Conservation (phyloP, 2,329 filamentous ascomycete species). For the Remersonia thermophila region DNA sequence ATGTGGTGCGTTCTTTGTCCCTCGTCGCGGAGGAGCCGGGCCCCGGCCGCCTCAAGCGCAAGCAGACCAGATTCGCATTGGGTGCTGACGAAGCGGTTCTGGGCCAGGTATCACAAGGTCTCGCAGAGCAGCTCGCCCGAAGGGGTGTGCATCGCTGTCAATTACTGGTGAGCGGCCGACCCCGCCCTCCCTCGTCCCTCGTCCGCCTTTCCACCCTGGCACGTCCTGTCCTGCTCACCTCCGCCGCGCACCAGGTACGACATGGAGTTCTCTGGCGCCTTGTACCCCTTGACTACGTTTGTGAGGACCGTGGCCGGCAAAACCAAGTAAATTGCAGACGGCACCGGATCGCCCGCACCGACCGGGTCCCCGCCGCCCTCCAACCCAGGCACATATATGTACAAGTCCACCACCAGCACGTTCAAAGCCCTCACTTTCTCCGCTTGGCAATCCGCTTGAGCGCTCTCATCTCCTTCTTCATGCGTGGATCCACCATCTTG, state of each 20-base stretch:
- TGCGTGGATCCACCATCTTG: conserved; percentile 86
- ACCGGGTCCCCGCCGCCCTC: no score
- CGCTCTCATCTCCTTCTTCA: conserved; percentile 93
- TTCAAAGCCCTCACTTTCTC: conserved; percentile 35
- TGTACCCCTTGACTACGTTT: conserved; percentile 51
- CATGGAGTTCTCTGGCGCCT: conserved; percentile 59
- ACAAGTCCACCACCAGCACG: no score
- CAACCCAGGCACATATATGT: background rate
- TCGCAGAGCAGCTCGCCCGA: conserved; percentile 56
- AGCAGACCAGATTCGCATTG: background rate
- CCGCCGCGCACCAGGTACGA: conserved; percentile 51
- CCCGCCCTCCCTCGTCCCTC: no score
- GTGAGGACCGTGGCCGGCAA: conserved; percentile 27
- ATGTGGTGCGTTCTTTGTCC: conserved; percentile 48
- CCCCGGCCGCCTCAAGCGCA: no score
- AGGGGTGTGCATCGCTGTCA: conserved; percentile 64
- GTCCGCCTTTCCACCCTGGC: no score
- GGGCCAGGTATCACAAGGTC: conserved; percentile 64
- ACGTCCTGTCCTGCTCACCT: background rate
- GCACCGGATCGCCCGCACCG: no score
- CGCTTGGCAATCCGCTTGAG: conserved; percentile 69
- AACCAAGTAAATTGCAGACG: conserved; percentile 1
- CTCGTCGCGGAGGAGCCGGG: background rate
- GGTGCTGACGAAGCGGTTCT: background rate
- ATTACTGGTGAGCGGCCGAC: conserved; percentile 60